phyloP scores from a whole-genome alignment of 2,329 filamentous ascomycete species.

The Nigrospora sphaerica region DNA sequence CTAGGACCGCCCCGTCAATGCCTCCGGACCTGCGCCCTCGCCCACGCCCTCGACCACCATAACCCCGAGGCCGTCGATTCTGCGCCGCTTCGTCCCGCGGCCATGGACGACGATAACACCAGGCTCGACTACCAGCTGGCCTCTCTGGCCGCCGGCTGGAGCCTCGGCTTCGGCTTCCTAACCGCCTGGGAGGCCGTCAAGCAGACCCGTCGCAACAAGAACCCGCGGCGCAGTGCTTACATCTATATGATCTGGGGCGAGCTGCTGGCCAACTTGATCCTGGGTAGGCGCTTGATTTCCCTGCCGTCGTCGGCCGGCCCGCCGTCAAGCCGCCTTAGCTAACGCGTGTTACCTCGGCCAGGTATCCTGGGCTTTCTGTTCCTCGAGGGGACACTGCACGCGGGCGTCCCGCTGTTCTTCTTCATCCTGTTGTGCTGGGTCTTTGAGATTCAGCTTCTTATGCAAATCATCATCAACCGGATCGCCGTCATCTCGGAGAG shows the following conservation, averaged over 20 bases:
- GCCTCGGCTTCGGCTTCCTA: slow-evolving; percentile 9
- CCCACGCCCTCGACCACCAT: too few species aligned
- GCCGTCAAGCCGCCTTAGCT: slow-evolving; percentile 11
- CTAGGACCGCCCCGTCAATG: too few species aligned
- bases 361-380: slow-evolving; percentile 14
- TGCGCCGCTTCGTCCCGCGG: too few species aligned
- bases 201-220: slow-evolving; percentile 8
- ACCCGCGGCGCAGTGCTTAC: slow-evolving; percentile 8
- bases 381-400: slow-evolving; percentile 13
- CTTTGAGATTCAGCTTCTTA: slow-evolving; percentile 39
- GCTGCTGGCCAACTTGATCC: slow-evolving; percentile 28
- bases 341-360: slow-evolving; percentile 4
- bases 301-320: slow-evolving; percentile 21
- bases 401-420: slow-evolving; percentile 24
- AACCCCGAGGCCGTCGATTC: too few species aligned
- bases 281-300: slow-evolving; percentile 31
- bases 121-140: slow-evolving; percentile 7
- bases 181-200: slow-evolving; percentile 10
- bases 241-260: slow-evolving; percentile 32
- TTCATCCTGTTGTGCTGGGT: slow-evolving; percentile 33
- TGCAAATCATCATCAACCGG: slow-evolving; percentile 50
- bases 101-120: not conserved
- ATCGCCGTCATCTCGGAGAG: slow-evolving; percentile 40
- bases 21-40: too few species aligned
- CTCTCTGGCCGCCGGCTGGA: slow-evolving; percentile 9